Percentiles rank a stretch among this genome's conserved stretches.
Evolutionary conservation across 148 eudicot genomes (phyloP).

Genomic region (Hydrangea macrophylla): DNA sequence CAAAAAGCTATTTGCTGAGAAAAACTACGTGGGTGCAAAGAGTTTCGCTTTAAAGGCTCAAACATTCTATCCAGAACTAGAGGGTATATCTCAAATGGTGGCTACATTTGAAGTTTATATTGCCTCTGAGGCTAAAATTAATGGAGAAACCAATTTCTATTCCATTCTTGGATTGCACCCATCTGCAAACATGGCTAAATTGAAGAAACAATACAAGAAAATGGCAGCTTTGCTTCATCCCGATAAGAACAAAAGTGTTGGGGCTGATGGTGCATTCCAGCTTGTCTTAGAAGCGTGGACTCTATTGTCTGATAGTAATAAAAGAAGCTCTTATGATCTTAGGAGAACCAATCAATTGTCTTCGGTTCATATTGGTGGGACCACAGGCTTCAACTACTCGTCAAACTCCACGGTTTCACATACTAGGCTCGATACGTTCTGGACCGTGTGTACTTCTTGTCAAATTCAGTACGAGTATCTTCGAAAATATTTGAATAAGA

Average conservation of each 20-base stretch:
- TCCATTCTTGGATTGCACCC: constrained; percentile 78
- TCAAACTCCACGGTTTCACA: constrained; percentile 50
- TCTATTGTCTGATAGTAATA: constrained; percentile 60
- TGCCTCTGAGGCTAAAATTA: constrained; percentile 59
- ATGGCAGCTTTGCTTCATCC: constrained; percentile 87
- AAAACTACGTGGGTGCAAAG: constrained; percentile 69
- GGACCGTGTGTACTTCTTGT: constrained; percentile 98
- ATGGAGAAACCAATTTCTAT: constrained; percentile 81
- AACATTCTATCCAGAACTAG: constrained; percentile 65
- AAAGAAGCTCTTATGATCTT: constrained; percentile 65
- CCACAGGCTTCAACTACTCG: constrained; percentile 31
- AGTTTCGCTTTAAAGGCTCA: constrained; percentile 81
- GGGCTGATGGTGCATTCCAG: constrained; percentile 93
- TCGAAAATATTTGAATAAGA: constrained; percentile 83
- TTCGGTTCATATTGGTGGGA: constrained; percentile 28
- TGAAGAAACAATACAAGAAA: constrained; percentile 81
- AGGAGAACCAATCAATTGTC: constrained; percentile 51
- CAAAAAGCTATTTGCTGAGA: constrained; percentile 71
- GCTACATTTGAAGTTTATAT: constrained; percentile 74
- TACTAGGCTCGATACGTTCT: constrained; percentile 59
- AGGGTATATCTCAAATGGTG: constrained; percentile 91
- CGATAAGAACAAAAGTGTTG: constrained; percentile 81
- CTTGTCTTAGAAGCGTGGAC: constrained; percentile 92
- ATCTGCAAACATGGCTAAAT: constrained; percentile 53
- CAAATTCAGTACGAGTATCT: constrained; percentile 98